phyloP scores from a whole-genome alignment of 345 rosid species.

The Sisymbrium altissimum region DNA sequence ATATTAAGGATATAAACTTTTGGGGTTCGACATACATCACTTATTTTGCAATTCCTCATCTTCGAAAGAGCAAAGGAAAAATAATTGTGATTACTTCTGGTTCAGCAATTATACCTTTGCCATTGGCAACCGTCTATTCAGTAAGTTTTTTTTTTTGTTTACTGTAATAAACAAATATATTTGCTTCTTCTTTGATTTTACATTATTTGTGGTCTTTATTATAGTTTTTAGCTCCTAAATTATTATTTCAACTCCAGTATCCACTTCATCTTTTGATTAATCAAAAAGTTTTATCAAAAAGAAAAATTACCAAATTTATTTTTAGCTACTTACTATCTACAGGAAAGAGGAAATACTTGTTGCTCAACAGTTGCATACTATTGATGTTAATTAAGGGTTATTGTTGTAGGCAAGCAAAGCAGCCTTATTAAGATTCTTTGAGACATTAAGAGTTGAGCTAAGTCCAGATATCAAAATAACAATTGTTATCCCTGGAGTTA shows the following conservation, averaged over 20 bases:
- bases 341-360: background rate
- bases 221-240: too few species aligned
- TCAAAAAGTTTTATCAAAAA: too few species aligned
- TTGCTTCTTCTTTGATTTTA: background rate
- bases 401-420: conserved; percentile 31
- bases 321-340: background rate
- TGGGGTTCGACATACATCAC: conserved; percentile 49
- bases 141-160: conserved; percentile 15
- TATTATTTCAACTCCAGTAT: too few species aligned
- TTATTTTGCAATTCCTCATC: conserved; percentile 47
- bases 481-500: conserved; percentile 45
- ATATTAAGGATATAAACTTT: conserved; percentile 40
- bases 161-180: too few species aligned
- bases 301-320: too few species aligned
- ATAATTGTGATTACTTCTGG: conserved; percentile 36
- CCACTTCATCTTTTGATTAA: too few species aligned
- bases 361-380: background rate
- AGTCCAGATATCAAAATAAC: conserved; percentile 44
- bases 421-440: conserved; percentile 42
- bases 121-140: conserved; percentile 34
- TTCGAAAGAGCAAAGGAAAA: conserved; percentile 44
- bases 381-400: background rate
- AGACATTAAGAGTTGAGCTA: conserved; percentile 47
- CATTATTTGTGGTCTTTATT: too few species aligned
- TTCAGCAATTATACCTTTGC: conserved; percentile 28